Evolutionary conservation across 2,329 filamentous ascomycete genomes (phyloP).

Genomic region (Bipolaris victoriae): DNA sequence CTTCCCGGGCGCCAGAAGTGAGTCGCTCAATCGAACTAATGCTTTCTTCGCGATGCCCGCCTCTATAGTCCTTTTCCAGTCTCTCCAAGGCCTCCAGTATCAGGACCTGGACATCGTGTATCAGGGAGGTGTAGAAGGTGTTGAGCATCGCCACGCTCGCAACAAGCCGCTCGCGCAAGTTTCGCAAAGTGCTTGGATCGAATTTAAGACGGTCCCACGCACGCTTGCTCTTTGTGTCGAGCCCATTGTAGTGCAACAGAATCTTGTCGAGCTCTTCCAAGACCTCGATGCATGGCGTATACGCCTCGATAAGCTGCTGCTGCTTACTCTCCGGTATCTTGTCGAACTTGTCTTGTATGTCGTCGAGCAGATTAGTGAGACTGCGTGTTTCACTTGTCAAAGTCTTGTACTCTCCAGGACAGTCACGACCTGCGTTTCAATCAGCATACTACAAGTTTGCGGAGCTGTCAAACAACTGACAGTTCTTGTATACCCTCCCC

Average conservation of each 20-base stretch:
- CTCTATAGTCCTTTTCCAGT: constrained; percentile 38
- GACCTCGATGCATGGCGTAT: constrained; percentile 34
- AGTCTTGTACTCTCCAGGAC: constrained; percentile 38
- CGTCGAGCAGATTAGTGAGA: constrained; percentile 36
- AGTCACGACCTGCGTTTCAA: constrained; percentile 33
- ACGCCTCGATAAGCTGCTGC: constrained; percentile 30
- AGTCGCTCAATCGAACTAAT: constrained; percentile 34
- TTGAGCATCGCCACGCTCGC: constrained; percentile 35
- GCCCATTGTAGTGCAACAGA: constrained; percentile 36
- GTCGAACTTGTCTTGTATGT: constrained; percentile 37
- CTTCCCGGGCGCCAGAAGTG: constrained; percentile 14
- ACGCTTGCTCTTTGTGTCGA: constrained; percentile 38
- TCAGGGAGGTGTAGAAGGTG: constrained; percentile 36
- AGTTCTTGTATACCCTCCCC: constrained; percentile 34
- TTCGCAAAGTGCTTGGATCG: constrained; percentile 31
- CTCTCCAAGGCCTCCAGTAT: constrained; percentile 41
- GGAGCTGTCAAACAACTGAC: constrained; percentile 10
- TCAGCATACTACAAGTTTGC: not conserved
- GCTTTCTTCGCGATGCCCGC: constrained; percentile 40
- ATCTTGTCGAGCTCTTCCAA: constrained; percentile 35
- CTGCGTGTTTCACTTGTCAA: constrained; percentile 34
- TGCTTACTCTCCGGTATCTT: constrained; percentile 30
- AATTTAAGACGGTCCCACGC: constrained; percentile 41
- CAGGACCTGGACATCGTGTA: constrained; percentile 37
- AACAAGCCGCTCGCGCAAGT: constrained; percentile 33